Base-by-base conservation (phyloP, 805 yeast genomes). In the Groenewaldozyma tartarivorans region DNA sequence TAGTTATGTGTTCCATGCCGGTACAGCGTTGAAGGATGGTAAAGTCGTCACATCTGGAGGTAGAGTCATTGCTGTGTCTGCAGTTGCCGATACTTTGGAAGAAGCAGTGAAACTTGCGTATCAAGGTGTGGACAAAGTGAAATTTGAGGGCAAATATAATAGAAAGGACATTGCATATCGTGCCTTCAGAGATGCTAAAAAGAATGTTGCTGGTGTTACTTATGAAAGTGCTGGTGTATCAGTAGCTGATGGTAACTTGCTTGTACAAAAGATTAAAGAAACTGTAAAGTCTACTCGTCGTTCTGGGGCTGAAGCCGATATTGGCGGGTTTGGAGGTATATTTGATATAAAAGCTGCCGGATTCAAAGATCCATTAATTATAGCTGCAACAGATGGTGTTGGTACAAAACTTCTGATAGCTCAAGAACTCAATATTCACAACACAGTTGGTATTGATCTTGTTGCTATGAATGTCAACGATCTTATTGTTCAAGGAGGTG, bases 391-490 rank as follows among this genome's bases (percentile, higher is more conserved):
- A 36, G 99, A 92, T 65, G 99, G 99, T 65, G 97, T 92, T 44
- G 99, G 99, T 51, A 90, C 98, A 46, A 92, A 92, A 66, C 75
- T 92, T 51, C 79, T 87, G 71, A 78, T 94, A 58, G 98, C 97
- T 1, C 97, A 92, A 67, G 77, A 76, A 49, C 71, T 88, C 66
- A 69, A 80, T 53, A 83, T 82, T 43, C 97, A 94, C 59, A 78
- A 86, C 60, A 90, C 98, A n/a, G 99, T 92, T 34, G 99, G 99
- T 59, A 86, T 92, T 52, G 99, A 92, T 64, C 74, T 92, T 48
- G 99, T 92, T 39, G 99, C 97, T 45, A 92, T 92, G 99, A 94
- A 88, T 59, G 99, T 92, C 33, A 92, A 92, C 58, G 99, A 92
- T 64, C 72, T 92, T 55, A 86, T 92, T 42, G 99, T 92, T 17